Percentiles rank a stretch among this genome's conserved stretches.
Evolutionary conservation across 257 asterid species (phyloP).

Genomic region (Lavandula angustifolia): DNA sequence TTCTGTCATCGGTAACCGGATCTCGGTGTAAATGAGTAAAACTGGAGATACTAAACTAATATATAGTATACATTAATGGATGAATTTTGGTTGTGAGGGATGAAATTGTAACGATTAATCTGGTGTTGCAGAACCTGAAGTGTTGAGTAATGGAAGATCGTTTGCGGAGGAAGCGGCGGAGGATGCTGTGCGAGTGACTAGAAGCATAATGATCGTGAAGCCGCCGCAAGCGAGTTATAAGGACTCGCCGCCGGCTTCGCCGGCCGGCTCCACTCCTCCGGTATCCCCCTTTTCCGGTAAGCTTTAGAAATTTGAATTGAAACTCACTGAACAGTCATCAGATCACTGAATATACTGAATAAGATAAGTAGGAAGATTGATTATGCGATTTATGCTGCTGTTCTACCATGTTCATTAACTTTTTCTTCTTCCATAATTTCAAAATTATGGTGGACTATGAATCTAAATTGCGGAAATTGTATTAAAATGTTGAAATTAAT

Average conservation of each 20-base stretch:
- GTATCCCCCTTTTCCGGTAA: conserved; percentile 92
- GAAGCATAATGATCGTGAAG: conserved; percentile 88
- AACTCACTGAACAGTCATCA: neutral
- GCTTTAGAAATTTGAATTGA: conserved; percentile 8
- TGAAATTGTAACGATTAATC: neutral
- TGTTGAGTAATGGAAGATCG: conserved; percentile 39
- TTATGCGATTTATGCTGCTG: too few relatives aligned
- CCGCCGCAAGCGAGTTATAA: conserved; percentile 50
- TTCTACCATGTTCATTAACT: too few relatives aligned
- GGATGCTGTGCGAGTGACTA: conserved; percentile 66
- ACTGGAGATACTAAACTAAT: neutral
- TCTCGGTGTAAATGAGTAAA: neutral
- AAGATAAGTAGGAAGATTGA: neutral
- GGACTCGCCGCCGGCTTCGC: conserved; percentile 89
- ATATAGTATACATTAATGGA: too few relatives aligned
- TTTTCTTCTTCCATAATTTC: too few relatives aligned
- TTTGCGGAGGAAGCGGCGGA: conserved; percentile 47
- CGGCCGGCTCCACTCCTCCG: conserved; percentile 86
- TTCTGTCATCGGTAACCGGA: neutral
- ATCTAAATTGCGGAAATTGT: too few relatives aligned
- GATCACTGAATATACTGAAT: neutral
- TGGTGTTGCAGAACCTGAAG: conserved; percentile 48
- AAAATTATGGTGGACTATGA: too few relatives aligned
- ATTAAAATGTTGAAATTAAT: too few relatives aligned
- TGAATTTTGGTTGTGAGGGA: neutral